Conservation (phyloP, 768 basidiomycete species). For the Podaxis sp. region DNA sequence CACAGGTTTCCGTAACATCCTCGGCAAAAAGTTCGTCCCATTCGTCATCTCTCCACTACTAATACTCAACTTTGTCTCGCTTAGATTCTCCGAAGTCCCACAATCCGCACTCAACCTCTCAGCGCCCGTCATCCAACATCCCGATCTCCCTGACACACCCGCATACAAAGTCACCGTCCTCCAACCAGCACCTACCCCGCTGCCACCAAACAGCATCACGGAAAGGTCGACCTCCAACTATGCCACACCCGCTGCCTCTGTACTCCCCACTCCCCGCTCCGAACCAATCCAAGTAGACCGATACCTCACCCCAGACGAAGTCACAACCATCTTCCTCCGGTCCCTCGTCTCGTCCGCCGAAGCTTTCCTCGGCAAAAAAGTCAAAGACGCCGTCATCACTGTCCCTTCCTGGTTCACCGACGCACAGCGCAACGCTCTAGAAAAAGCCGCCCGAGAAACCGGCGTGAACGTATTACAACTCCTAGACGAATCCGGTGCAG, state of each 20-base stretch:
- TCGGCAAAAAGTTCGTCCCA: slow-evolving; percentile 79
- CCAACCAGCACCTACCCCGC: slow-evolving; percentile 71
- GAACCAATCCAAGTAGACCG: slow-evolving; percentile 68
- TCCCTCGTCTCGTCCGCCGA: slow-evolving; percentile 85
- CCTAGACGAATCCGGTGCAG: slow-evolving; percentile 84
- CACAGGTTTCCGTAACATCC: slow-evolving; percentile 87
- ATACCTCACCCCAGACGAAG: slow-evolving; percentile 79
- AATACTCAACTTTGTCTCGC: background rate
- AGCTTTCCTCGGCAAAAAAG: slow-evolving; percentile 83
- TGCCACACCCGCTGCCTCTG: slow-evolving; percentile 65
- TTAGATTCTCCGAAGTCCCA: slow-evolving; percentile 74
- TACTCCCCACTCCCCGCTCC: slow-evolving; percentile 68
- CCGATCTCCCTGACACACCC: slow-evolving; percentile 64
- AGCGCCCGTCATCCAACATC: slow-evolving; percentile 76
- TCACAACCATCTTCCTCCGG: slow-evolving; percentile 79
- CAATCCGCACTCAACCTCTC: slow-evolving; percentile 52
- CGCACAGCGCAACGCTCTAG: slow-evolving; percentile 66
- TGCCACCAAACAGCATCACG: slow-evolving; percentile 39
- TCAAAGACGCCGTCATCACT: slow-evolving; percentile 81
- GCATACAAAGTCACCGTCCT: slow-evolving; percentile 85
- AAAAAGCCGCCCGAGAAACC: slow-evolving; percentile 72
- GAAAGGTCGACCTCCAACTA: slow-evolving; percentile 35
- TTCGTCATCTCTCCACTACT: too few species aligned
- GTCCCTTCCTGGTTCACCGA: slow-evolving; percentile 76
- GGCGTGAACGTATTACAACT: slow-evolving; percentile 85